phyloP scores from a whole-genome alignment of 805 yeast species.

The Aciculoconidium aculeatum region DNA sequence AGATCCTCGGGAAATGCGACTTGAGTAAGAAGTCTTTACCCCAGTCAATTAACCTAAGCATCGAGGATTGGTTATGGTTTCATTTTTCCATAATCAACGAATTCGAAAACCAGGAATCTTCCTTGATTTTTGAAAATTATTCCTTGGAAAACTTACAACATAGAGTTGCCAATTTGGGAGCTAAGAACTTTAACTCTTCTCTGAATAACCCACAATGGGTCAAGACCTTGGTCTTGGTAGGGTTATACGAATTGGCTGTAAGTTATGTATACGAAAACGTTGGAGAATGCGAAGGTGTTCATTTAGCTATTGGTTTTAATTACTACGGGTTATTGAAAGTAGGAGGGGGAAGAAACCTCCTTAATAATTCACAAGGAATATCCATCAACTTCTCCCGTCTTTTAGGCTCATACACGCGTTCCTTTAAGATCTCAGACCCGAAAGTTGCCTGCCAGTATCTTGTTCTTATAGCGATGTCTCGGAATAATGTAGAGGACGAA shows the following conservation, averaged over 20 bases:
- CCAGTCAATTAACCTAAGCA: conserved; percentile 60
- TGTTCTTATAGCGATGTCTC: conserved; percentile 55
- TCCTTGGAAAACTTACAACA: conserved; percentile 69
- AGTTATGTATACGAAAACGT: conserved; percentile 51
- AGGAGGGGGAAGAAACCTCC: conserved; percentile 24
- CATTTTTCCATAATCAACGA: conserved; percentile 76
- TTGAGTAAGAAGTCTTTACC: conserved; percentile 62
- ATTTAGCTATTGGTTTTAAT: conserved; percentile 75
- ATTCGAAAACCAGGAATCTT: conserved; percentile 25
- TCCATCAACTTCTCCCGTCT: conserved; percentile 52
- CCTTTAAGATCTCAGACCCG: conserved; percentile 82
- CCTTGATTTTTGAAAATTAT: conserved; percentile 64
- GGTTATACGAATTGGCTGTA: conserved; percentile 77
- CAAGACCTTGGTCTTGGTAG: conserved; percentile 67
- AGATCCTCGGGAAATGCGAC: conserved; percentile 88
- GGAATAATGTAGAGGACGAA: conserved; percentile 38
- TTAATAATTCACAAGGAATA: conserved; percentile 27
- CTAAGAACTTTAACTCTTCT: conserved; percentile 60
- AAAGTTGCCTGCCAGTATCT: conserved; percentile 89
- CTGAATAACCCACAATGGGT: conserved; percentile 65
- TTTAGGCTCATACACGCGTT: conserved; percentile 74
- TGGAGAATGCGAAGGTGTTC: conserved; percentile 83
- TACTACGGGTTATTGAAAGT: conserved; percentile 65
- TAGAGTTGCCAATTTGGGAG: conserved; percentile 65
- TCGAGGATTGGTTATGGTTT: conserved; percentile 97